Evolutionary conservation across 441 rosid species (phyloP).

Genomic region (Monsonia emarginata): DNA sequence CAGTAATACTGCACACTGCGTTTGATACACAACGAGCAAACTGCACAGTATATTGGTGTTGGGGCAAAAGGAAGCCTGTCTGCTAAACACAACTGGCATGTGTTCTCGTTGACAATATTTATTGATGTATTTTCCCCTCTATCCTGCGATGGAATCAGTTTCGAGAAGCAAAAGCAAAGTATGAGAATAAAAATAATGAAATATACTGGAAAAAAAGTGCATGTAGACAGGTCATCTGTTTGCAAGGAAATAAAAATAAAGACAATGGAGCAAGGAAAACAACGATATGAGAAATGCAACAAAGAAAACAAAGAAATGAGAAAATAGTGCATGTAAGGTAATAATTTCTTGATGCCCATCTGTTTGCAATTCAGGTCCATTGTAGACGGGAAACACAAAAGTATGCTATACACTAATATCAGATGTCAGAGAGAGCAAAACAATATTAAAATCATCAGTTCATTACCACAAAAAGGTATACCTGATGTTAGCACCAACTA

Average conservation of each 20-base stretch:
- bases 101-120: conserved; percentile 83
- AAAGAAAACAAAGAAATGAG: no score
- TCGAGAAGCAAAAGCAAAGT: background rate
- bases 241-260: no score
- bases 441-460: background rate
- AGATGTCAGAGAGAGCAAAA: background rate
- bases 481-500: background rate
- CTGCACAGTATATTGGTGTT: conserved; percentile 89
- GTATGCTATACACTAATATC: background rate
- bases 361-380: background rate
- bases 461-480: background rate
- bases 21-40: conserved; percentile 89
- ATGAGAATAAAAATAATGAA: background rate
- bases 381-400: background rate
- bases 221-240: no score
- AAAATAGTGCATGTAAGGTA: background rate
- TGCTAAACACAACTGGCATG: conserved; percentile 95
- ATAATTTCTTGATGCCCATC: background rate
- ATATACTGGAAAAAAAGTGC: background rate
- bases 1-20: conserved; percentile 95
- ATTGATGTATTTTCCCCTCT: background rate
- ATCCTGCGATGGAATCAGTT: background rate
- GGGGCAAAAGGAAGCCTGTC: conserved; percentile 99
- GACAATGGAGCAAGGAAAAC: no score
- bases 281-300: no score